Percentiles rank a stretch among this genome's conserved stretches.
phyloP scores from a whole-genome alignment of 2,329 filamentous ascomycete species.

The Helminthosporium solani region DNA sequence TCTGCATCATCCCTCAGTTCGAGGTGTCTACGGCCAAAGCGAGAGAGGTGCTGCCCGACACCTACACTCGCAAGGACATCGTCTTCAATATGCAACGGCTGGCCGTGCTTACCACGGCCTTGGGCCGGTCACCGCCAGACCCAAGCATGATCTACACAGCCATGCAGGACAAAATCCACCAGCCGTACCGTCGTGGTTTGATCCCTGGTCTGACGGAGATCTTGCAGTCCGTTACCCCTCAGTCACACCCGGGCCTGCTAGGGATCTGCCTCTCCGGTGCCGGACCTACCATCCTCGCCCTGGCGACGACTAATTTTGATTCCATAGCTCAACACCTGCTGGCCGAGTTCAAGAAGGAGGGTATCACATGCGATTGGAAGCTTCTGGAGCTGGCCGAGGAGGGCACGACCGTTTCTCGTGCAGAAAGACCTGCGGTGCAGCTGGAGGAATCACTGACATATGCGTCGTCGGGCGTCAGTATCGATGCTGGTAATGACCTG shows the following conservation, averaged over 20 bases:
- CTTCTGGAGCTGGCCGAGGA: constrained; percentile 85
- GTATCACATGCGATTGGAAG: constrained; percentile 81
- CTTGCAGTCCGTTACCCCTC: constrained; percentile 84
- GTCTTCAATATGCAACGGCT: constrained; percentile 96
- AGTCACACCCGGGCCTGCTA: constrained; percentile 80
- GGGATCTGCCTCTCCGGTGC: constrained; percentile 95
- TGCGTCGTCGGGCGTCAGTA: constrained; percentile 88
- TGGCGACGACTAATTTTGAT: constrained; percentile 88
- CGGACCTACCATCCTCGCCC: constrained; percentile 88
- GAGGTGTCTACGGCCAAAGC: constrained; percentile 94
- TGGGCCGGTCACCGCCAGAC: constrained; percentile 87
- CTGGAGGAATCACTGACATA: constrained; percentile 67
- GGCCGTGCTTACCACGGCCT: constrained; percentile 82
- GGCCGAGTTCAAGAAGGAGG: constrained; percentile 66
- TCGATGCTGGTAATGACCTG: constrained; percentile 89
- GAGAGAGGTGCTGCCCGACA: constrained; percentile 76
- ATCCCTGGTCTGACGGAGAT: constrained; percentile 92
- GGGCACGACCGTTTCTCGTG: constrained; percentile 46
- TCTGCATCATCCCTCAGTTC: constrained; percentile 94
- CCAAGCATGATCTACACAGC: constrained; percentile 93
- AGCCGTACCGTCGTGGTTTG: constrained; percentile 88
- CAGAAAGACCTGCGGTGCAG: constrained; percentile 17
- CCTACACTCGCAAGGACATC: constrained; percentile 79
- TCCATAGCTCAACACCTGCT: constrained; percentile 81
- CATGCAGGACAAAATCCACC: constrained; percentile 98